phyloP scores from a whole-genome alignment of 2,329 filamentous ascomycete species.

The Pleoardoris graminearum region DNA sequence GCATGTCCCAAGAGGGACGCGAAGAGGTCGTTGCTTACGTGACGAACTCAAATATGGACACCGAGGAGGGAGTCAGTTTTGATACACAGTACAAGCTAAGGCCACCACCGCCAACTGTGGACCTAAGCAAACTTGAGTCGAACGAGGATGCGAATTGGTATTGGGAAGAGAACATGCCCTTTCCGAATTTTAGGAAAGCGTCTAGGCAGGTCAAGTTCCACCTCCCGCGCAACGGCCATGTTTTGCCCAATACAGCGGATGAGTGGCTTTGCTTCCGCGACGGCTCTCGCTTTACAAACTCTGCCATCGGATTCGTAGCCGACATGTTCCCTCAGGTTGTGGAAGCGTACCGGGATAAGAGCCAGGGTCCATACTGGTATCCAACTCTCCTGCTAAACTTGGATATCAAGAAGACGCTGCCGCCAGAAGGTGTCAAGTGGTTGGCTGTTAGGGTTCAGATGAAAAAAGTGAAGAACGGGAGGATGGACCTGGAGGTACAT shows the following conservation, averaged over 20 bases:
- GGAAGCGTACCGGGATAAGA: constrained; percentile 51
- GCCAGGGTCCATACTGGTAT: constrained; percentile 64
- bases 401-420: constrained; percentile 74
- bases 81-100: constrained; percentile 58
- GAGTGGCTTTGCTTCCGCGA: constrained; percentile 69
- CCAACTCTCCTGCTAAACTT: constrained; percentile 75
- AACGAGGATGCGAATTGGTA: constrained; percentile 56
- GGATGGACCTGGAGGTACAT: constrained; percentile 74
- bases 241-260: constrained; percentile 54
- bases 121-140: constrained; percentile 48
- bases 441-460: constrained; percentile 66
- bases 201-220: constrained; percentile 56
- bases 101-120: constrained; percentile 50
- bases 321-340: constrained; percentile 72
- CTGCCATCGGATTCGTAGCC: constrained; percentile 65
- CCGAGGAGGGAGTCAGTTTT: constrained; percentile 62
- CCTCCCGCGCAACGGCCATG: constrained; percentile 55
- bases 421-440: constrained; percentile 71
- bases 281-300: constrained; percentile 65
- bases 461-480: constrained; percentile 70
- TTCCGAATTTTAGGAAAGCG: constrained; percentile 54
- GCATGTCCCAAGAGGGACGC: constrained; percentile 59
- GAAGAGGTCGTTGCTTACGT: constrained; percentile 67
- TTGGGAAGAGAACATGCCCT: constrained; percentile 49
- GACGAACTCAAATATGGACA: constrained; percentile 64